Evolutionary conservation across 1,284 basidiomycete species (phyloP).

Genomic region (Pterulicium gracile): DNA sequence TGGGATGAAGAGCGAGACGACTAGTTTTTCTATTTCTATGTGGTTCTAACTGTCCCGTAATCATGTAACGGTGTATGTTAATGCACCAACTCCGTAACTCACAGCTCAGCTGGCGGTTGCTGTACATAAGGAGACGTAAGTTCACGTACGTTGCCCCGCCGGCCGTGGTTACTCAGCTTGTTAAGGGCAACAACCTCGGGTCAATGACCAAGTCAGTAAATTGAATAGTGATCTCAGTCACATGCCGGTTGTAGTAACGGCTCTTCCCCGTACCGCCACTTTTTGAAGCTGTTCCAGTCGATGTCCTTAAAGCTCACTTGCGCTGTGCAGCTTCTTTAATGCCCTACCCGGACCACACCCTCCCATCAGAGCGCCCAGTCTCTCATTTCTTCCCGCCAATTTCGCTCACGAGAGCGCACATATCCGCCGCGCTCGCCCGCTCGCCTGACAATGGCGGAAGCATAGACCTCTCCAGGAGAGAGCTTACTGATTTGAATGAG

Average conservation of each 20-base stretch:
- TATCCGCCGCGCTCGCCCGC: constrained; percentile 53
- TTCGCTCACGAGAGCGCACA: constrained; percentile 42
- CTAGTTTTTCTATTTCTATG: constrained; percentile 71
- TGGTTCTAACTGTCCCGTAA: constrained; percentile 48
- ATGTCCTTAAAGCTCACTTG: not conserved
- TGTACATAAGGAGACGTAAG: too few relatives aligned
- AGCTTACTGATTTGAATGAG: constrained; percentile 64
- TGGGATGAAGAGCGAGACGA: constrained; percentile 66
- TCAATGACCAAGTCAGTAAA: too few relatives aligned
- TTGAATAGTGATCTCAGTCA: too few relatives aligned
- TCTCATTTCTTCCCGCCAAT: constrained; percentile 19
- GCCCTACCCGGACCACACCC: constrained; percentile 9
- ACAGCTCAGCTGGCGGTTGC: too few relatives aligned
- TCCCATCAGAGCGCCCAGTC: constrained; percentile 10
- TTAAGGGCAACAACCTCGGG: too few relatives aligned
- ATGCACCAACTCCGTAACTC: too few relatives aligned
- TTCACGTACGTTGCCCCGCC: too few relatives aligned
- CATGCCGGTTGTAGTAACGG: not conserved
- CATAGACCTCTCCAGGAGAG: constrained; percentile 71
- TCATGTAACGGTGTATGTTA: too few relatives aligned
- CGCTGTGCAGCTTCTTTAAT: constrained; percentile 11
- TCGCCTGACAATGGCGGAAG: constrained; percentile 75
- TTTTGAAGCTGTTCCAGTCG: constrained; percentile 1
- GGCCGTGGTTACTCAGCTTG: too few relatives aligned
- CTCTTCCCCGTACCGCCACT: not conserved